phyloP scores from a whole-genome alignment of 2,329 filamentous ascomycete genomes.

The Exophiala dermatitidis region DNA sequence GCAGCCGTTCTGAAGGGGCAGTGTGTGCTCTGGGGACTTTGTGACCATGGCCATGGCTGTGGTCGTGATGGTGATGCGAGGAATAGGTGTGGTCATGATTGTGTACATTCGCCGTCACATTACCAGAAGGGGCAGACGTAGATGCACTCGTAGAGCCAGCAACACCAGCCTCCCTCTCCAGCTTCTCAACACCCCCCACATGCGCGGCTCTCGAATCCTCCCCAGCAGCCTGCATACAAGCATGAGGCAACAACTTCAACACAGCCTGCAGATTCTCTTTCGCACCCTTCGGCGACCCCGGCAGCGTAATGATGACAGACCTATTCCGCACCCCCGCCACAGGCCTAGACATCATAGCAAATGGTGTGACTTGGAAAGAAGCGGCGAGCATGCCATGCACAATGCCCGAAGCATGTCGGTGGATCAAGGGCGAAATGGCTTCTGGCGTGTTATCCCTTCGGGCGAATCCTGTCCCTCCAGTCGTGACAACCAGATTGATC shows the following conservation, averaged over 20 bases:
- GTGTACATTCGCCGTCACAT: conserved; percentile 27
- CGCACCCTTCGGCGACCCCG: conserved; percentile 90
- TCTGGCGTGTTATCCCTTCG: conserved; percentile 80
- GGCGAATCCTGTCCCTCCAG: conserved; percentile 90
- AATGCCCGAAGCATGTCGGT: conserved; percentile 79
- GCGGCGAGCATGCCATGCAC: conserved; percentile 90
- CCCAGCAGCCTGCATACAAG: conserved; percentile 82
- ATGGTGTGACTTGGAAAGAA: conserved; percentile 80
- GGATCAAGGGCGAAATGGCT: conserved; percentile 71
- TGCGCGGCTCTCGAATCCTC: conserved; percentile 74
- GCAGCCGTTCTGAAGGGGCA: conserved; percentile 47
- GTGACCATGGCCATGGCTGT: conserved; percentile 47
- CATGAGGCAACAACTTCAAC: conserved; percentile 85
- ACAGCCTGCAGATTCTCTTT: conserved; percentile 87
- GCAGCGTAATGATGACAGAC: conserved; percentile 78
- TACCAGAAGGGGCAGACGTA: conserved; percentile 1
- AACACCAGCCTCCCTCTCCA: conserved; percentile 76
- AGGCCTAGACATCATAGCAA: conserved; percentile 93
- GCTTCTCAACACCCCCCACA: conserved; percentile 68
- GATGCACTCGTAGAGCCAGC: conserved; percentile 12
- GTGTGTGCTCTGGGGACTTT: conserved; percentile 65
- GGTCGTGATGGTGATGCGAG: conserved; percentile 36
- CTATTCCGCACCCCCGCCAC: conserved; percentile 79
- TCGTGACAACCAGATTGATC: conserved; percentile 73
- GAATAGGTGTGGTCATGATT: conserved; percentile 37